Conservation (phyloP, 805 yeast genomes). For the Nakazawaea ambrosiae region DNA sequence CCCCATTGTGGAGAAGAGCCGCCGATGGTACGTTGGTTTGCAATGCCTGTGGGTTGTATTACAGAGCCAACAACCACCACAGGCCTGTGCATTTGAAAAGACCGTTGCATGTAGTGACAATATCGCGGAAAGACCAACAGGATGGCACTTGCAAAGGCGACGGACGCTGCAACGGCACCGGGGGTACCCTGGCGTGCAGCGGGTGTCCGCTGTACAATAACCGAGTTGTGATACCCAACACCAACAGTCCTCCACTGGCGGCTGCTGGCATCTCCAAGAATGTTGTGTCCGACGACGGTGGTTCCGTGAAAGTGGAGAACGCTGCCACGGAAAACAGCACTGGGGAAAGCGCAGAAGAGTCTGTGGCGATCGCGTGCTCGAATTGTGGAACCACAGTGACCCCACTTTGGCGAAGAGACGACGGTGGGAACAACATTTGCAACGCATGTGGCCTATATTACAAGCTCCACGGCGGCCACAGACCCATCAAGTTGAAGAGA, state of each 20-base stretch:
- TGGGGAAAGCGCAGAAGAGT: no score
- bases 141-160: conserved; percentile 64
- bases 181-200: conserved; percentile 72
- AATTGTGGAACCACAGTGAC: conserved; percentile 83
- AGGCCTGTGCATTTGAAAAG: conserved; percentile 62
- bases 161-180: conserved; percentile 83
- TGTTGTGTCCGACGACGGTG: not conserved
- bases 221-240: conserved; percentile 34
- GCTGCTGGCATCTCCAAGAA: not conserved
- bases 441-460: conserved; percentile 84
- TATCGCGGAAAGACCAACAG: conserved; percentile 26
- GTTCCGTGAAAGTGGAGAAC: not conserved
- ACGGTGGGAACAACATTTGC: conserved; percentile 75
- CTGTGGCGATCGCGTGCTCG: conserved; percentile 67
- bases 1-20: conserved; percentile 54
- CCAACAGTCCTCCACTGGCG: not conserved
- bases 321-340: conserved; percentile 12
- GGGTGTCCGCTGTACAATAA: conserved; percentile 84
- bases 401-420: conserved; percentile 83
- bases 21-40: conserved; percentile 50
- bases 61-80: conserved; percentile 50
- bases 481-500: conserved; percentile 72
- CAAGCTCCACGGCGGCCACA: conserved; percentile 64
- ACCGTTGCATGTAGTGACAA: conserved; percentile 42
- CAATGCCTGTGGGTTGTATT: conserved; percentile 55